Percentiles rank a stretch among this genome's conserved stretches.
Evolutionary conservation across 495 filamentous ascomycete species (phyloP).

Genomic region (Aspergillus asperescens): DNA sequence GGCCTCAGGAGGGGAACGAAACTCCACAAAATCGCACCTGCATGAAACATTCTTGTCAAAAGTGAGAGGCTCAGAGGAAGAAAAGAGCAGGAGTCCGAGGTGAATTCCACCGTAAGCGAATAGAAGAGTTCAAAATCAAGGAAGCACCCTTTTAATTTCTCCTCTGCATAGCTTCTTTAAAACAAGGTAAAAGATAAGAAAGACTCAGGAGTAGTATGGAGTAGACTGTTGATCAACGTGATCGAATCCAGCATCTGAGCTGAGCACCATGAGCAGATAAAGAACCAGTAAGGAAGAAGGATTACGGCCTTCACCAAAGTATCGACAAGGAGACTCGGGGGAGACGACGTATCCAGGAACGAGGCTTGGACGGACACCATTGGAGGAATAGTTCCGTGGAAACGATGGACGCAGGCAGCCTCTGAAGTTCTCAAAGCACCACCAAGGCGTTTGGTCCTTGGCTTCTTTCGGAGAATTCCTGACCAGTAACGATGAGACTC

Average conservation of each 20-base stretch:
- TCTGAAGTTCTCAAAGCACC: not conserved
- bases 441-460: not conserved
- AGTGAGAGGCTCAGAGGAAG: not conserved
- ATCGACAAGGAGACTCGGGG: too few species aligned
- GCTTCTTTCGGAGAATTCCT: constrained; percentile 13
- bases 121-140: not conserved
- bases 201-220: not conserved
- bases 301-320: too few species aligned
- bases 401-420: not conserved
- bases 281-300: too few species aligned
- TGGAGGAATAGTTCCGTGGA: not conserved
- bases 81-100: not conserved
- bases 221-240: too few species aligned
- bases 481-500: constrained; percentile 8
- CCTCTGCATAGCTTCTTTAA: constrained; percentile 1
- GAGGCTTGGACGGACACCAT: too few species aligned
- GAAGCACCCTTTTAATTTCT: not conserved
- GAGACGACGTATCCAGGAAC: too few species aligned
- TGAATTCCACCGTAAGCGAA: not conserved
- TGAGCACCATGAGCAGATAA: too few species aligned
- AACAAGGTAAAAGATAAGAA: not conserved
- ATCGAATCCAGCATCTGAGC: too few species aligned
- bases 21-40: constrained; percentile 19
- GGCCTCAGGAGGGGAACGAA: constrained; percentile 2
- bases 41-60: constrained; percentile 26